These are phyloP conservation scores for Posidonia australis DNA, from an alignment of 106 monocot genomes.

Conservation along the genomic window DNA sequence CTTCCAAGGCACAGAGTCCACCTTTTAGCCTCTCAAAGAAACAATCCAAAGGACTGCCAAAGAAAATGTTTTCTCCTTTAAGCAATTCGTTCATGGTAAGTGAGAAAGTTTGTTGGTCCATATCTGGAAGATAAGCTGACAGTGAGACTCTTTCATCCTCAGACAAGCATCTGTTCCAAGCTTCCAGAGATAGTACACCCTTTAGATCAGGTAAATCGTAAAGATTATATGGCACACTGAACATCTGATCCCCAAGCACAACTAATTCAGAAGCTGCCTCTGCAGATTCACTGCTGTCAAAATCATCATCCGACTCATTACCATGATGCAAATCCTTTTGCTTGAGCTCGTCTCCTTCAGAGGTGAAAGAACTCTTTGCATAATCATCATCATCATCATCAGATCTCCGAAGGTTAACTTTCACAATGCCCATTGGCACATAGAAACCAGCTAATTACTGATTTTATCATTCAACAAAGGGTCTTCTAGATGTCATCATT, in stretches of 20 bases:
- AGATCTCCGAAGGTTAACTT: slow-evolving; percentile 31
- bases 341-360: slow-evolving; percentile 8
- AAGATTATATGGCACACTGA: slow-evolving; percentile 68
- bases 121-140: slow-evolving; percentile 71
- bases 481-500: not conserved
- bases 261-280: slow-evolving; percentile 56
- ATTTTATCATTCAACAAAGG: slow-evolving; percentile 22
- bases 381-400: slow-evolving; percentile 10
- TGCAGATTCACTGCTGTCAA: slow-evolving; percentile 40
- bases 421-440: slow-evolving; percentile 56
- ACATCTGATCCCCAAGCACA: slow-evolving; percentile 41
- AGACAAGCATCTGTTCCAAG: slow-evolving; percentile 74
- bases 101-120: slow-evolving; percentile 71
- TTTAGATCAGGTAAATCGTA: slow-evolving; percentile 58
- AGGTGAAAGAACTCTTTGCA: slow-evolving; percentile 1
- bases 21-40: slow-evolving; percentile 53
- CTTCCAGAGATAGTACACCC: slow-evolving; percentile 68
- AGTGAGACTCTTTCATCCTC: slow-evolving; percentile 78
- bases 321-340: slow-evolving; percentile 16
- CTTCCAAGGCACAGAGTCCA: slow-evolving; percentile 54
- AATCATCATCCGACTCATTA: slow-evolving; percentile 13
- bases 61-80: slow-evolving; percentile 47
- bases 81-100: slow-evolving; percentile 63
- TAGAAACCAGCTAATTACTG: slow-evolving; percentile 16
- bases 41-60: slow-evolving; percentile 62